Base-by-base conservation (phyloP, 2,329 filamentous ascomycete genomes). In the Penicillium sclerotigenum region DNA sequence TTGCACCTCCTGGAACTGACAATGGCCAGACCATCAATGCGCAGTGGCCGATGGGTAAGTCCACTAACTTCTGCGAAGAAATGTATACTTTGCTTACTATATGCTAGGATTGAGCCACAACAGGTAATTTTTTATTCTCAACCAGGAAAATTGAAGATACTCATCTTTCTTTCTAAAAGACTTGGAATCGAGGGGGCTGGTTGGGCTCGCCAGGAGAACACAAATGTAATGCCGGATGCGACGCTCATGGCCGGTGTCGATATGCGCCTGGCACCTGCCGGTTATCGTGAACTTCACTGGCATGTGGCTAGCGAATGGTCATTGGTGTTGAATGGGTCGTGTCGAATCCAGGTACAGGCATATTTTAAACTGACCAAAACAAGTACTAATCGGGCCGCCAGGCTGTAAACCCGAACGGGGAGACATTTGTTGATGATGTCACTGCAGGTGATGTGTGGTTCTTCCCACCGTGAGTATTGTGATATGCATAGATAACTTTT, bases 381-480 rank as follows among this genome's bases (percentile, higher is more conserved):
- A 28, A 18, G 13, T n/a, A 40, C 34, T 59, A n/a, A 54, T 6
- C 10, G n/a, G 8, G 0, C 5, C 0, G 0, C 28, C 18, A 73
- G 71, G 71, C 70, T 26, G 61, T 73, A 2, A 70, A 73, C 11
- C 68, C 71, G 36, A 86, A 92, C 59, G 89, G 89, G 10, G 84
- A 88, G 58, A 89, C 84, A 59, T 91, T 90, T 70, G 83, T 91
- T 58, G 89, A 91, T 61, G 89, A 92, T 66, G 74, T 92, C 22
- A 81, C 85, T 66, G 86, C 88, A 66, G 89, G 89, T 5, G 89
- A 92, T 65, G 72, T 92, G 7, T 92, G 88, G 88, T 92, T 90
- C 66, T 92, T 92, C 74, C 89, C 89, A 22, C 84, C 85, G 71
- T 73, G 28, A 54, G 67, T 58, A n/a, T 41, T 26, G 1, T 5